Evolutionary conservation across 2,329 filamentous ascomycete genomes (phyloP).

Genomic region (Decorospora gaudefroyi): DNA sequence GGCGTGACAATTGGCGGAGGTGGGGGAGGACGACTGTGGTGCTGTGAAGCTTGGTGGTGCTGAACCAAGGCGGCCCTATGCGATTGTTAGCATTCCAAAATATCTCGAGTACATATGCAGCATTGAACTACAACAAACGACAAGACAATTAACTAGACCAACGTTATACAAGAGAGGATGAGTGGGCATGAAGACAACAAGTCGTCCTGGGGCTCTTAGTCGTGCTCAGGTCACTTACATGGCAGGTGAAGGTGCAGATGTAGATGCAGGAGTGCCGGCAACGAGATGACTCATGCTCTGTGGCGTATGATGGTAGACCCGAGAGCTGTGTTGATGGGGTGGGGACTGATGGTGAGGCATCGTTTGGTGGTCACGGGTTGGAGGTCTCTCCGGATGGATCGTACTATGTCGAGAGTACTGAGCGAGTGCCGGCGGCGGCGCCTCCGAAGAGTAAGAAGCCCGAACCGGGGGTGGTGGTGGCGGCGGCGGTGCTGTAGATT

Average conservation of each 20-base stretch:
- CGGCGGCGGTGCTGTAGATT: constrained; percentile 17
- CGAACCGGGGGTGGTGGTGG: constrained; percentile 29
- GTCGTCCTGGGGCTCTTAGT: too few relatives aligned
- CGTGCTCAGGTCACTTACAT: constrained; percentile 20
- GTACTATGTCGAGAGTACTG: constrained; percentile 32
- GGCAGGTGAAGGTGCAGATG: constrained; percentile 16
- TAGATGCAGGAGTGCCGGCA: constrained; percentile 21
- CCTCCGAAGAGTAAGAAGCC: constrained; percentile 30
- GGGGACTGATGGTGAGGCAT: constrained; percentile 23
- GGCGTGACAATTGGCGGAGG: constrained; percentile 24
- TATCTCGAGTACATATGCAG: neutral
- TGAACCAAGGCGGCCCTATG: too few relatives aligned
- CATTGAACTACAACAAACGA: neutral
- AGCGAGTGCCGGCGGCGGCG: constrained; percentile 12
- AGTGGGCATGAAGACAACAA: too few relatives aligned
- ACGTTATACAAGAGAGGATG: neutral
- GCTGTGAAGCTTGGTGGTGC: constrained; percentile 51
- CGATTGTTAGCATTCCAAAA: constrained; percentile 7
- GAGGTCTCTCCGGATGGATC: constrained; percentile 25
- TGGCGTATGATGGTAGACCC: constrained; percentile 39
- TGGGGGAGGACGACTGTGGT: constrained; percentile 26
- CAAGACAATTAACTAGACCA: too few relatives aligned
- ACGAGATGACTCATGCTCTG: constrained; percentile 37
- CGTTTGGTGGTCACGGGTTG: constrained; percentile 32
- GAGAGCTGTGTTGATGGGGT: constrained; percentile 39